These are phyloP conservation scores for Fusarium sp. DNA, from an alignment of 2,329 filamentous ascomycete genomes.

Conservation along the genomic window DNA sequence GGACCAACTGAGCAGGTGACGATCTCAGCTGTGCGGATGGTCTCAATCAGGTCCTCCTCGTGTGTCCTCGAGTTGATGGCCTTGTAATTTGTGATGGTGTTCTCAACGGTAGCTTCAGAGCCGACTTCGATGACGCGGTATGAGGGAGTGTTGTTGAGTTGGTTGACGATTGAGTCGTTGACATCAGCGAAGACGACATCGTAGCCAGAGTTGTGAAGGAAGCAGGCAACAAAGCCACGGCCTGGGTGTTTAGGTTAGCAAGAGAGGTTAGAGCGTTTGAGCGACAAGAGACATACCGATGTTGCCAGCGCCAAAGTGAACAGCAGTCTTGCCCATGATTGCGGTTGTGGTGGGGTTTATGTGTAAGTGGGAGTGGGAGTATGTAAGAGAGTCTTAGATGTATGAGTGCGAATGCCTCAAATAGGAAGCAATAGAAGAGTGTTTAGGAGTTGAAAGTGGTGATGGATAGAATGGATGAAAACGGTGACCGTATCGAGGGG, in stretches of 20 bases:
- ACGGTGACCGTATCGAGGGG: constrained; percentile 32
- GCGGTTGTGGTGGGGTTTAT: constrained; percentile 3
- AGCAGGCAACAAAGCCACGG: constrained; percentile 87
- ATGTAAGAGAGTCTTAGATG: neutral
- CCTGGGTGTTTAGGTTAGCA: constrained; percentile 48
- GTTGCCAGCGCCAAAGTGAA: constrained; percentile 88
- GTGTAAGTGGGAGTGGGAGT: constrained; percentile 12
- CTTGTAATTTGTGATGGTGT: constrained; percentile 92
- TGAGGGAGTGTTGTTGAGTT: constrained; percentile 76
- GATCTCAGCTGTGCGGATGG: constrained; percentile 87
- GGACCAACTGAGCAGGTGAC: constrained; percentile 98
- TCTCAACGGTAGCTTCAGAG: constrained; percentile 79
- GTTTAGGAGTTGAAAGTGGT: neutral
- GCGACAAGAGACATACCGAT: constrained; percentile 65
- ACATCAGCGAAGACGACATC: constrained; percentile 98
- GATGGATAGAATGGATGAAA: constrained; percentile 5
- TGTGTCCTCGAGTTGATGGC: constrained; percentile 95
- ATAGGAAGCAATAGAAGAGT: neutral
- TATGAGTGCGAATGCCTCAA: neutral
- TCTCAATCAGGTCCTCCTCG: constrained; percentile 81
- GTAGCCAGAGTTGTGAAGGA: constrained; percentile 93
- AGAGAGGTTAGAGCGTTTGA: neutral
- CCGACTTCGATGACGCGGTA: constrained; percentile 97
- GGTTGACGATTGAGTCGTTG: constrained; percentile 81
- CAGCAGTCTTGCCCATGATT: constrained; percentile 69